Evolutionary conservation across 2,329 filamentous ascomycete genomes (phyloP).

Genomic region (Colletotrichum karsti): DNA sequence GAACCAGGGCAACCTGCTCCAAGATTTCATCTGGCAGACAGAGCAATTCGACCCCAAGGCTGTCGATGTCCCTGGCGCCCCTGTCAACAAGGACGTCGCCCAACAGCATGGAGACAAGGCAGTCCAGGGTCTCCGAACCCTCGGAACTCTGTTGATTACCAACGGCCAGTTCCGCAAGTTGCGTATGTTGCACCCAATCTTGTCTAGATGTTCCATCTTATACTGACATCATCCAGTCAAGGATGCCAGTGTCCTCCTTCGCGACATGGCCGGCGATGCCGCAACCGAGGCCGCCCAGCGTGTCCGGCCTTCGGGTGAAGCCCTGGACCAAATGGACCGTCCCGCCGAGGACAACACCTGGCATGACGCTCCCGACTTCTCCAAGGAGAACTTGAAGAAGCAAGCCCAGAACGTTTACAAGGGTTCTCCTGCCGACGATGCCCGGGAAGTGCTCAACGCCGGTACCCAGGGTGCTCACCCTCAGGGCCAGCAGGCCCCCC

Average conservation of each 20-base stretch:
- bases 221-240: slow-evolving; percentile 58
- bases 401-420: slow-evolving; percentile 72
- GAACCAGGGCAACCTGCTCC: slow-evolving; percentile 92
- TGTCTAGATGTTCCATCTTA: too few relatives aligned
- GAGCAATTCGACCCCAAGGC: slow-evolving; percentile 74
- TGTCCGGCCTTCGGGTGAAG: slow-evolving; percentile 81
- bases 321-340: slow-evolving; percentile 79
- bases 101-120: slow-evolving; percentile 86
- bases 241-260: slow-evolving; percentile 82
- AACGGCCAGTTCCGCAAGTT: slow-evolving; percentile 97
- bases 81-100: slow-evolving; percentile 78
- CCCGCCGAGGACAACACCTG: slow-evolving; percentile 92
- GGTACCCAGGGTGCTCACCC: slow-evolving; percentile 67
- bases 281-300: slow-evolving; percentile 79
- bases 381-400: slow-evolving; percentile 73
- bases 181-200: slow-evolving; percentile 59
- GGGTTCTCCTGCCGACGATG: slow-evolving; percentile 64
- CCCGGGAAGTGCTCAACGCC: slow-evolving; percentile 65
- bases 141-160: slow-evolving; percentile 89
- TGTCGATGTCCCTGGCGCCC: slow-evolving; percentile 69
- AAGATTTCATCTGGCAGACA: slow-evolving; percentile 97
- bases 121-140: slow-evolving; percentile 83
- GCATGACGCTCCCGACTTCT: slow-evolving; percentile 86
- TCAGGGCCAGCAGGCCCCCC: slow-evolving; percentile 59
- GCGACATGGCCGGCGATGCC: slow-evolving; percentile 92